Evolutionary conservation across 305 asterid genomes (phyloP).

Genomic region (Ruellia speciosa): DNA sequence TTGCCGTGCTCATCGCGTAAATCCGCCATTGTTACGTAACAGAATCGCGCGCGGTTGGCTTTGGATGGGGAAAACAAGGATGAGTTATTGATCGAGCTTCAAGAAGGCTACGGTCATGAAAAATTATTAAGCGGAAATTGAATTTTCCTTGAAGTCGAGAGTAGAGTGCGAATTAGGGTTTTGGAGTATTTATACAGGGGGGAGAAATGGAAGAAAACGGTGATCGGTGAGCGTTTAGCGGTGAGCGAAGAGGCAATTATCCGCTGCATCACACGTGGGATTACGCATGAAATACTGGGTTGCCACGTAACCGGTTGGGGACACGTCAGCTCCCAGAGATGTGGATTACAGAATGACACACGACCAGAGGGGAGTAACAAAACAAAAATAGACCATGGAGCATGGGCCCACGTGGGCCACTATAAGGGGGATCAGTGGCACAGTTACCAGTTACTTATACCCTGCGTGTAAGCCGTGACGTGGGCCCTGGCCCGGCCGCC

Average conservation of each 20-base stretch:
- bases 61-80: too few relatives aligned
- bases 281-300: background rate
- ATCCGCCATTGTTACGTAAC: constrained; percentile 43
- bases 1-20: constrained; percentile 69
- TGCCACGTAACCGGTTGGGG: background rate
- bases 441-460: too few relatives aligned
- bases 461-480: too few relatives aligned
- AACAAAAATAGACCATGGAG: too few relatives aligned
- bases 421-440: too few relatives aligned
- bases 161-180: background rate
- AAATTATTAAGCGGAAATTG: background rate
- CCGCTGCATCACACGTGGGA: background rate
- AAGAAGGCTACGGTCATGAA: too few relatives aligned
- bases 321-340: background rate
- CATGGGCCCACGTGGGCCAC: too few relatives aligned
- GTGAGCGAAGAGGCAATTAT: background rate
- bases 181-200: background rate
- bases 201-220: background rate
- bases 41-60: too few relatives aligned
- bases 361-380: too few relatives aligned
- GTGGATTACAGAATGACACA: too few relatives aligned
- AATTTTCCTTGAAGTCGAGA: background rate
- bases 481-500: too few relatives aligned
- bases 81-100: too few relatives aligned
- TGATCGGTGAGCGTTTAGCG: background rate